Conservation (phyloP, 805 yeast genomes). For the Metschnikowia lachancei region DNA sequence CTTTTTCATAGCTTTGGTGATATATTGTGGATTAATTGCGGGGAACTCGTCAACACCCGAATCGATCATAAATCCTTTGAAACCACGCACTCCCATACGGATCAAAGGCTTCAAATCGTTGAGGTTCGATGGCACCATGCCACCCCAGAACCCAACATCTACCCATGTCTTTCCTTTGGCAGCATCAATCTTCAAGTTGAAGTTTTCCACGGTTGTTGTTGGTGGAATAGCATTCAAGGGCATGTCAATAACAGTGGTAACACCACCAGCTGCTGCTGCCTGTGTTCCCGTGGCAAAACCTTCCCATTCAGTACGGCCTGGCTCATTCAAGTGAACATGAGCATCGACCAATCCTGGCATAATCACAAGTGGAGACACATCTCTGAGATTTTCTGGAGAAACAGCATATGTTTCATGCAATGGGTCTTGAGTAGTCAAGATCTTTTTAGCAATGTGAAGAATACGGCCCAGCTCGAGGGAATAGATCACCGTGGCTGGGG, state of each 20-base stretch:
- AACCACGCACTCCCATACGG: constrained; percentile 86
- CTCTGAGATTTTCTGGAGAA: constrained; percentile 39
- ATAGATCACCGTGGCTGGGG: constrained; percentile 65
- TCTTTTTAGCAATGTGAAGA: constrained; percentile 41
- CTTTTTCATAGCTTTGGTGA: constrained; percentile 59
- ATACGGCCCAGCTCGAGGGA: constrained; percentile 53
- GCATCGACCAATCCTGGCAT: constrained; percentile 92
- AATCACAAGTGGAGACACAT: constrained; percentile 61
- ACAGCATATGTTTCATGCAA: constrained; percentile 44
- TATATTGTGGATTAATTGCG: constrained; percentile 63
- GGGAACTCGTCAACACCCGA: constrained; percentile 98
- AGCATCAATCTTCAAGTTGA: constrained; percentile 71
- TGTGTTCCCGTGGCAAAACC: constrained; percentile 96
- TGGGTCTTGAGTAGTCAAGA: constrained; percentile 40
- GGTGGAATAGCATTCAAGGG: constrained; percentile 96
- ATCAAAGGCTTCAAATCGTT: constrained; percentile 71
- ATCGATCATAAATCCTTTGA: constrained; percentile 88
- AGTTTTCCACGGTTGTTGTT: constrained; percentile 78
- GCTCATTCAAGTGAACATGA: constrained; percentile 93
- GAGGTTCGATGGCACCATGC: constrained; percentile 77
- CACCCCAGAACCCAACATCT: constrained; percentile 97
- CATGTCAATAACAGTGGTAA: constrained; percentile 94
- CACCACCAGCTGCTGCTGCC: constrained; percentile 95
- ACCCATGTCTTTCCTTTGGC: constrained; percentile 85
- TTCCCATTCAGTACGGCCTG: constrained; percentile 98